Conservation (phyloP, 139 green algal genomes). For the Monoraphidium neglectum region DNA sequence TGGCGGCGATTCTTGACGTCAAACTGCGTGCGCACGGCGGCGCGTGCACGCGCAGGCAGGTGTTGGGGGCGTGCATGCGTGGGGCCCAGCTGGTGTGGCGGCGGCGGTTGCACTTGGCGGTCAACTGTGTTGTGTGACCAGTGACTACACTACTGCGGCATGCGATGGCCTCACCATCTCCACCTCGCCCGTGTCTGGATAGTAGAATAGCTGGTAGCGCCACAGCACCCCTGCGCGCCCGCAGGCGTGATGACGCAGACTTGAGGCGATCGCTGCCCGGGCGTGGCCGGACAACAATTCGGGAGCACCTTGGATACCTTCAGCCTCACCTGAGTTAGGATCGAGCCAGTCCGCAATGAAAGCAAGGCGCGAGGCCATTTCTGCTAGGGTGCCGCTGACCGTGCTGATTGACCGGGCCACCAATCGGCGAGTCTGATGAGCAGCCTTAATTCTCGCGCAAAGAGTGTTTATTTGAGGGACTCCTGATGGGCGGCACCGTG, state of each 20-base stretch:
- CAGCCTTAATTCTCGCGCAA: too few relatives aligned
- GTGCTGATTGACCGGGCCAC: too few relatives aligned
- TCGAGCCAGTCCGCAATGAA: slow-evolving; percentile 82
- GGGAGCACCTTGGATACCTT: too few relatives aligned
- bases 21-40: slow-evolving; percentile 47
- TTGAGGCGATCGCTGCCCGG: not conserved
- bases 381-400: too few relatives aligned
- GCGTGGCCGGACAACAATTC: not conserved
- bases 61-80: not conserved
- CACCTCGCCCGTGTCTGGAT: slow-evolving; percentile 58
- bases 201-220: slow-evolving; percentile 79
- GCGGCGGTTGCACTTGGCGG: not conserved
- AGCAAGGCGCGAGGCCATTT: not conserved
- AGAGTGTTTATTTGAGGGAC: too few relatives aligned
- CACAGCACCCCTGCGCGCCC: slow-evolving; percentile 35
- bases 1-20: slow-evolving; percentile 81
- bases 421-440: too few relatives aligned
- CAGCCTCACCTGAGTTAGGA: slow-evolving; percentile 30
- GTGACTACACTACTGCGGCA: not conserved
- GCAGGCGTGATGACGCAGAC: not conserved
- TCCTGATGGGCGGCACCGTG: too few relatives aligned
- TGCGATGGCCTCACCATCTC: slow-evolving; percentile 67
- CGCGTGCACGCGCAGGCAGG: not conserved
- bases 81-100: not conserved
- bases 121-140: not conserved